phyloP scores from a whole-genome alignment of 805 yeast genomes.

The Priceomyces haplophilus region DNA sequence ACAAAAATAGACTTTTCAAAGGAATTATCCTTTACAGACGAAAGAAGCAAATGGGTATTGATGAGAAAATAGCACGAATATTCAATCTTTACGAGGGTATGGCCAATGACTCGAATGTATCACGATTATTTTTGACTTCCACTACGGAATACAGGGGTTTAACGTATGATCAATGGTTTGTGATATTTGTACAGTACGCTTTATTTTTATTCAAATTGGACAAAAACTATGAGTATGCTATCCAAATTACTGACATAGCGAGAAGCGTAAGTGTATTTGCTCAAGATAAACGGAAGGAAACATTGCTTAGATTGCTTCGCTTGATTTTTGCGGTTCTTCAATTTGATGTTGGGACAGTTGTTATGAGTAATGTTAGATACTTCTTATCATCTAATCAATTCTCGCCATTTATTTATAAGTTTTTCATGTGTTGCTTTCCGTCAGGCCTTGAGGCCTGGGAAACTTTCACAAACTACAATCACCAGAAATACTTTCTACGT shows the following conservation, averaged over 20 bases:
- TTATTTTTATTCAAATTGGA: slow-evolving; percentile 61
- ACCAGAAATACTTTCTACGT: slow-evolving; percentile 85
- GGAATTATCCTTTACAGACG: slow-evolving; percentile 65
- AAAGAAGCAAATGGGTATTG: slow-evolving; percentile 61
- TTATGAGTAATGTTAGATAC: slow-evolving; percentile 57
- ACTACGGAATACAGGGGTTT: slow-evolving; percentile 70
- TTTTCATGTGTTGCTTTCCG: slow-evolving; percentile 65
- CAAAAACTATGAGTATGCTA: slow-evolving; percentile 56
- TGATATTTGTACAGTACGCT: slow-evolving; percentile 75
- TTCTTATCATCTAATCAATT: slow-evolving; percentile 72
- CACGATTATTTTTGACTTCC: slow-evolving; percentile 43
- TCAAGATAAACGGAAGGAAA: slow-evolving; percentile 58
- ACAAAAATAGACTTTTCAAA: slow-evolving; percentile 64
- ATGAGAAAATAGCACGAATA: slow-evolving; percentile 68
- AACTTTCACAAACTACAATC: slow-evolving; percentile 69
- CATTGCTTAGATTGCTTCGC: slow-evolving; percentile 60
- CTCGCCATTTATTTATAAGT: slow-evolving; percentile 60
- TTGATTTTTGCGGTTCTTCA: slow-evolving; percentile 52
- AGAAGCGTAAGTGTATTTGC: slow-evolving; percentile 74
- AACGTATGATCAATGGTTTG: slow-evolving; percentile 79
- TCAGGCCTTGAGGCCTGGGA: slow-evolving; percentile 59
- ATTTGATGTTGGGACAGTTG: slow-evolving; percentile 49
- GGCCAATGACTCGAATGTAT: slow-evolving; percentile 23
- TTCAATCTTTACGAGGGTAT: slow-evolving; percentile 62
- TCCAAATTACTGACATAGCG: slow-evolving; percentile 64